Evolutionary conservation across 83 land plant genomes (phyloP), one percentile per base, ranked within the genome.

Genomic region (Isoetes engelmannii): DNA sequence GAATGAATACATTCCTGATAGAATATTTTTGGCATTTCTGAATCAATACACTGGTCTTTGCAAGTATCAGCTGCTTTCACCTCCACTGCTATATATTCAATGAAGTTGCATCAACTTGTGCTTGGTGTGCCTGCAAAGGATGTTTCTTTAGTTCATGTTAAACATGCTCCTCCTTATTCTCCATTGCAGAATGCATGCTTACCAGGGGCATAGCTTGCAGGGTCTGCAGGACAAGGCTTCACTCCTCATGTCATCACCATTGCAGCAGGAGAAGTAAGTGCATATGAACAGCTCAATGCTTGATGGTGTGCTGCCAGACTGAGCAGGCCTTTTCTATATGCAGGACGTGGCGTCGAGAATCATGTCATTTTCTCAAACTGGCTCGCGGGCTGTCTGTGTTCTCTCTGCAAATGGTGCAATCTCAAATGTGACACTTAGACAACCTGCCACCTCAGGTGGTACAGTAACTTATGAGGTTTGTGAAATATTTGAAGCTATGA

Each of bases 301-400:
- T 28, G 37, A 28, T 28, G 37, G 37, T 12, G 17, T 12, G 17
- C 15, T 12, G 55, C 13, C 15, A 51, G 55, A 51, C 15, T 12
- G 55, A 51, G 55, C 13, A 51, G 55, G 55, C 6, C 48, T 19
- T 48, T 69, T 66, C 67, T 51, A 19, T 42, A 28, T 78, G 44
- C 85, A 88, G 92, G 92, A 88, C 68, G 82, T 88, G 17, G 83
- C 89, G 10, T 78, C 87, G 60, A 88, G 77, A 60, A 88, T 88
- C 57, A 88, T 88, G 84, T 72, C 89, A 56, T 86, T 88, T 75
- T 81, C 89, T 59, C 92, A 86, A 68, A 66, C 83, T 57, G 89
- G 92, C 37, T 85, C 89, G 18, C 79, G 87, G 48, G 89, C 90
- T 44, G 79, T 85, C 20, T 89, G 92, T 82, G 61, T 75, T 9